Conservation (phyloP, 106 monocot genomes). For the Dendrobium huoshanense region DNA sequence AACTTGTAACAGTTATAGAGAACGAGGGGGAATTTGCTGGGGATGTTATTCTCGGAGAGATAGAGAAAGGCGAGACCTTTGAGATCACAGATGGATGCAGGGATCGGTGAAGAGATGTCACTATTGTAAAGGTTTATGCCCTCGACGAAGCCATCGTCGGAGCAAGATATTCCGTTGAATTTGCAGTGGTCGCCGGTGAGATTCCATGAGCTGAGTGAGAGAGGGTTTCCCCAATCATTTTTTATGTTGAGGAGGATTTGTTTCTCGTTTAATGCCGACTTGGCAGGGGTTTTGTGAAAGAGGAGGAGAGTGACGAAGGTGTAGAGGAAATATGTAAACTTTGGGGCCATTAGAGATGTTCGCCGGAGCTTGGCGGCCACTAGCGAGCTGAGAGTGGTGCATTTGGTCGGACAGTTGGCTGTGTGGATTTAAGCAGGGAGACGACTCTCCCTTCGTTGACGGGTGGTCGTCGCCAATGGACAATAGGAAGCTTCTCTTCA, state of each 20-base stretch:
- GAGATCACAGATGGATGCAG: conserved; percentile 46
- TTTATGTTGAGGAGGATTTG: conserved; percentile 49
- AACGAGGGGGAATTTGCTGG: conserved; percentile 33
- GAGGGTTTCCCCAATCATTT: conserved; percentile 22
- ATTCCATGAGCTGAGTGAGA: conserved; percentile 28
- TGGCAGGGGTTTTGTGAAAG: not conserved
- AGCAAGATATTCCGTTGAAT: conserved; percentile 36
- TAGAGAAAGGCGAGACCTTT: conserved; percentile 33
- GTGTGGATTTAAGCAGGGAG: no score
- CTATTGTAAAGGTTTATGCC: conserved; percentile 13
- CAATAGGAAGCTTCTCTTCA: no score
- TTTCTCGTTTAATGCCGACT: conserved; percentile 14
- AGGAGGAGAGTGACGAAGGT: not conserved
- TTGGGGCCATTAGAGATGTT: no score
- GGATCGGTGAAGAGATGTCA: conserved; percentile 15
- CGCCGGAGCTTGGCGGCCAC: no score
- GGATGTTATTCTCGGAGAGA: conserved; percentile 45
- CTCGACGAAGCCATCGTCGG: conserved; percentile 21
- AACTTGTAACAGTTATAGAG: conserved; percentile 44
- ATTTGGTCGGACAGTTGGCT: no score
- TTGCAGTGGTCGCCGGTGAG: conserved; percentile 31
- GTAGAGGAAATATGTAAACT: no score
- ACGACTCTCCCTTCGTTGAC: no score
- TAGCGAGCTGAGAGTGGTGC: no score
- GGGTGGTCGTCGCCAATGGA: no score